phyloP scores from a whole-genome alignment of 2,329 filamentous ascomycete genomes.

The Colletotrichum sp. region DNA sequence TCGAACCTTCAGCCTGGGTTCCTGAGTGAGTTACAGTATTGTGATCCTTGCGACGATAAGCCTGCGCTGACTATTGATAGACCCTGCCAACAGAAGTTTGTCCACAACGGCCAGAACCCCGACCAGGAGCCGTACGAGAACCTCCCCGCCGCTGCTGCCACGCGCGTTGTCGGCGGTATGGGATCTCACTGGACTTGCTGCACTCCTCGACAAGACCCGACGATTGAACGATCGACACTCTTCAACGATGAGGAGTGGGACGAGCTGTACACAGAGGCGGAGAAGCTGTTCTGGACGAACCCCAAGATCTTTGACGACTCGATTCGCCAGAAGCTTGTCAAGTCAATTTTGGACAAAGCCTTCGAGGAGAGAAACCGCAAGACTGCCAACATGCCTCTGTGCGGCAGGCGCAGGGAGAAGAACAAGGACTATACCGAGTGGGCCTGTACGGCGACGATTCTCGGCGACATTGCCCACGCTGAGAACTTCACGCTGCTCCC shows the following conservation, averaged over 20 bases:
- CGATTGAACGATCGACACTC: background rate
- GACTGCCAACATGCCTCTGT: background rate
- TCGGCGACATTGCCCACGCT: background rate
- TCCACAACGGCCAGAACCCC: background rate
- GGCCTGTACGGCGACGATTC: background rate
- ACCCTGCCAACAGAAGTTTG: background rate
- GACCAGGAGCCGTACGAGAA: background rate
- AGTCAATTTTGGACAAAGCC: background rate
- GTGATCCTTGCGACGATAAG: accelerated
- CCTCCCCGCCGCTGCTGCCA: background rate
- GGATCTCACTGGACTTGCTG: background rate
- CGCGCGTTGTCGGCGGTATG: background rate
- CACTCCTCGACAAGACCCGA: background rate
- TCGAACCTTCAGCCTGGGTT: background rate
- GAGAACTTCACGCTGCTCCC: background rate
- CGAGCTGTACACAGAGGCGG: background rate
- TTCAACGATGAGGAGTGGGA: background rate
- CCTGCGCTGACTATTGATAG: background rate
- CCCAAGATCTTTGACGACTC: background rate
- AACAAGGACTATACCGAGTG: background rate
- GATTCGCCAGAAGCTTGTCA: background rate
- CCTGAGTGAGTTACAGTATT: background rate
- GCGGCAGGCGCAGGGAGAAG: background rate
- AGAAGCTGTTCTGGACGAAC: background rate
- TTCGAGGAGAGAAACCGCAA: background rate